Percentiles rank a stretch among this genome's conserved stretches.
Conservation (phyloP, 129 eudicot genomes). For the Oenanthe sinensis region DNA sequence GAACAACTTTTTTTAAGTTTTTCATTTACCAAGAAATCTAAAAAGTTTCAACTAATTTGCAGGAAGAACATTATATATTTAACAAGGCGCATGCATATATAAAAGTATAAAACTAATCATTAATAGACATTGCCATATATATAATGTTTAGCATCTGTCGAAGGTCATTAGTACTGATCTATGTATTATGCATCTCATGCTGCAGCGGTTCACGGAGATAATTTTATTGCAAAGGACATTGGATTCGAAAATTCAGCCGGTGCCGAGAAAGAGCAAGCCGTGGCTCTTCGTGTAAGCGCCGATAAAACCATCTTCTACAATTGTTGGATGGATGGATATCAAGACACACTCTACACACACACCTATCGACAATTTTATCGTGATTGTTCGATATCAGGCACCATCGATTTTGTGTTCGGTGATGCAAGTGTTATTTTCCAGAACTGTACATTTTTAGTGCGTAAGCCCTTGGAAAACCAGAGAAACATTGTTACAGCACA, state of each 20-base stretch:
- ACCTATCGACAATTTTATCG: slow-evolving; percentile 74
- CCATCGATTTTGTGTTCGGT: slow-evolving; percentile 69
- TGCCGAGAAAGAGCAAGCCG: slow-evolving; percentile 64
- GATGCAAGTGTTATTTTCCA: slow-evolving; percentile 57
- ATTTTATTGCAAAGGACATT: slow-evolving; percentile 65
- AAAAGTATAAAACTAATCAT: too few relatives aligned
- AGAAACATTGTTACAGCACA: slow-evolving; percentile 61
- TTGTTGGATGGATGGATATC: slow-evolving; percentile 69
- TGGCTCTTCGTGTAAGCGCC: slow-evolving; percentile 59
- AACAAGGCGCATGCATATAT: too few relatives aligned
- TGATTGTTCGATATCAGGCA: slow-evolving; percentile 55
- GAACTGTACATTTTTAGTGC: slow-evolving; percentile 46
- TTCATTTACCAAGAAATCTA: too few relatives aligned
- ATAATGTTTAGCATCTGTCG: neutral
- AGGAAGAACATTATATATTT: too few relatives aligned
- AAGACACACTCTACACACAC: slow-evolving; percentile 73
- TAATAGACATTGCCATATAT: neutral
- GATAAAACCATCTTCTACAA: slow-evolving; percentile 49
- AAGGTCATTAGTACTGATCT: neutral
- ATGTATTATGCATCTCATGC: neutral
- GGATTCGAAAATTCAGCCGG: slow-evolving; percentile 75
- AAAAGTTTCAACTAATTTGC: too few relatives aligned
- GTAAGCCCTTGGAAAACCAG: slow-evolving; percentile 51
- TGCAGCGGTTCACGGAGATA: slow-evolving; percentile 65
- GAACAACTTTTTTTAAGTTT: too few relatives aligned